Conservation (phyloP, 305 asterid species). For the Stenogyne calaminthoides region DNA sequence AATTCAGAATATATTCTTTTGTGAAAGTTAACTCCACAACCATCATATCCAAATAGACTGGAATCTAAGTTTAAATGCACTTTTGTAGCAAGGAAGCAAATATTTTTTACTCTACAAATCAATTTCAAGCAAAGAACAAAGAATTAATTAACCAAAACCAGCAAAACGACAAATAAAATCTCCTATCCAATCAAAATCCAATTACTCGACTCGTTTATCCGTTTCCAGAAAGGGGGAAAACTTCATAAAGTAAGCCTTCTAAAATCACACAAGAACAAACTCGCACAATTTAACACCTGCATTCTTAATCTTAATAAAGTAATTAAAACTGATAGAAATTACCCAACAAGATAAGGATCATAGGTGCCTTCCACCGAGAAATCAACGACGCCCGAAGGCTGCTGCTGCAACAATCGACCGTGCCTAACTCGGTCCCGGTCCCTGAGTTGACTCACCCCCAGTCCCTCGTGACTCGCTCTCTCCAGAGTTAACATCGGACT, state of each 20-base stretch:
- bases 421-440: conserved; percentile 70
- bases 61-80: conserved; percentile 21
- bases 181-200: not conserved
- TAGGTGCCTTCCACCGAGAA: conserved; percentile 82
- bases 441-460: conserved; percentile 72
- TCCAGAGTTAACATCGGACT: conserved; percentile 61
- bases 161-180: conserved; percentile 2
- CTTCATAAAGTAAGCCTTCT: not conserved
- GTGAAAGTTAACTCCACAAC: conserved; percentile 20
- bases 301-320: not conserved
- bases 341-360: conserved; percentile 96
- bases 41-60: conserved; percentile 9
- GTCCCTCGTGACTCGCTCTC: conserved; percentile 68
- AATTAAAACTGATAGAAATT: conserved; percentile 20
- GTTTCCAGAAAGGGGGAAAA: conserved; percentile 15
- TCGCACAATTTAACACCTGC: not conserved
- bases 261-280: not conserved
- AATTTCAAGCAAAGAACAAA: conserved; percentile 21
- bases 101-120: not conserved
- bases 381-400: conserved; percentile 65
- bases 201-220: conserved; percentile 10
- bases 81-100: conserved; percentile 33
- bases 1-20: conserved; percentile 27
- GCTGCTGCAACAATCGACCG: conserved; percentile 77
- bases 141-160: not conserved